A percentile compares a stretch with the other conserved stretches of the same genome.
phyloP scores from a whole-genome alignment of 371 early-diverging fungal species.

The Mucor racemosus region DNA sequence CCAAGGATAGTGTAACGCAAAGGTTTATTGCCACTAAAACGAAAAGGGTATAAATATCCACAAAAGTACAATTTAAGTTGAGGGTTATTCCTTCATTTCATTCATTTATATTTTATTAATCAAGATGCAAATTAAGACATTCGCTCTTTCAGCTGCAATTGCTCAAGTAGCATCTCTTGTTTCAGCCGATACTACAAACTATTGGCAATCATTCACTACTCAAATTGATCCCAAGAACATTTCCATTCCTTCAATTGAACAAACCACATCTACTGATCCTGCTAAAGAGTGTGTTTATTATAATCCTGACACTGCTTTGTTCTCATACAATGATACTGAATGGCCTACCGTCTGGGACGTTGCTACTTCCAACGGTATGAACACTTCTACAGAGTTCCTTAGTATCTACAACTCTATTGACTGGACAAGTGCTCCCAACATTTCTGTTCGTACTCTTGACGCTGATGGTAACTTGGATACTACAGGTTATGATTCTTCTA shows the following conservation, averaged over 20 bases:
- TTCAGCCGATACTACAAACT: constrained; percentile 23
- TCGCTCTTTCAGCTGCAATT: constrained; percentile 33
- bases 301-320: constrained; percentile 27
- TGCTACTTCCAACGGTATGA: constrained; percentile 51
- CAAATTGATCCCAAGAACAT: constrained; percentile 26
- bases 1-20: constrained; percentile 1
- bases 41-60: constrained; percentile 7
- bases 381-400: constrained; percentile 41
- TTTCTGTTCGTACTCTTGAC: constrained; percentile 31
- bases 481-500: constrained; percentile 30
- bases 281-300: constrained; percentile 28
- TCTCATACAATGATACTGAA: constrained; percentile 36
- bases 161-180: constrained; percentile 20
- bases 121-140: constrained; percentile 34
- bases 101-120: constrained; percentile 12
- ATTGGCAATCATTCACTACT: constrained; percentile 25
- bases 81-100: constrained; percentile 10
- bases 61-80: neutral
- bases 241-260: constrained; percentile 23
- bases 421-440: constrained; percentile 49
- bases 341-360: constrained; percentile 50
- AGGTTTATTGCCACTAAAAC: neutral
- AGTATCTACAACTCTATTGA: constrained; percentile 51
- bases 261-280: constrained; percentile 23
- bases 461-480: constrained; percentile 38